phyloP scores from a whole-genome alignment of 306 rosid species.

The Cicer judaicum region DNA sequence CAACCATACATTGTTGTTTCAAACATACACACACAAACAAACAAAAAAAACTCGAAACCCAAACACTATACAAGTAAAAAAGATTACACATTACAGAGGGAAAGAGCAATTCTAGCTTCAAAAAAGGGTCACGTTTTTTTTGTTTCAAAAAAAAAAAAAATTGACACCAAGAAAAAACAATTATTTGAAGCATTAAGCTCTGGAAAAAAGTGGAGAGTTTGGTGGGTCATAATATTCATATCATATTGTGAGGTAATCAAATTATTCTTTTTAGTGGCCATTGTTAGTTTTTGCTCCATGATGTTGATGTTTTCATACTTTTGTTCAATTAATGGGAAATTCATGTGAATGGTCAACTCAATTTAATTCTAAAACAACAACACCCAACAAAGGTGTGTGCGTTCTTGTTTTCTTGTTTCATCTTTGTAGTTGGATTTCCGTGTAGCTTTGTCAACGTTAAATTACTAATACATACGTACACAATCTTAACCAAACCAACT shows the following conservation, averaged over 20 bases:
- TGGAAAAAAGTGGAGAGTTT: constrained; percentile 55
- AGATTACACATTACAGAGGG: no score
- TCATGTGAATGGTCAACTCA: constrained; percentile 41
- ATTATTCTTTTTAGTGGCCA: constrained; percentile 50
- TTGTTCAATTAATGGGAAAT: constrained; percentile 46
- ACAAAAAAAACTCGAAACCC: not conserved
- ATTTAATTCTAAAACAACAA: not conserved
- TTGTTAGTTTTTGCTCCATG: constrained; percentile 55
- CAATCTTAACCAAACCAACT: constrained; percentile 34
- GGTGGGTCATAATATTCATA: constrained; percentile 51
- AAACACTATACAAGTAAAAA: not conserved
- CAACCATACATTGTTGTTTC: constrained; percentile 31
- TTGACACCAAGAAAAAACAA: constrained; percentile 15
- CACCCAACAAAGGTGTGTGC: constrained; percentile 40
- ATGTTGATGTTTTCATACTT: constrained; percentile 46
- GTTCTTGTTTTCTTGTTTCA: constrained; percentile 12
- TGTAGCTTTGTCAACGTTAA: constrained; percentile 15
- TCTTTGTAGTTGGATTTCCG: constrained; percentile 36
- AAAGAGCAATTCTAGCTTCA: not conserved
- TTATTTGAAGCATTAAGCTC: constrained; percentile 22
- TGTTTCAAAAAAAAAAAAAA: no score
- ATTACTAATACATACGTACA: not conserved
- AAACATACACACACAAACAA: not conserved
- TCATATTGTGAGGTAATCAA: constrained; percentile 15
- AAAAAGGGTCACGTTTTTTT: constrained; percentile 27